Conservation (phyloP, 2,329 filamentous ascomycete genomes). For the Hymenoscyphus occultus region DNA sequence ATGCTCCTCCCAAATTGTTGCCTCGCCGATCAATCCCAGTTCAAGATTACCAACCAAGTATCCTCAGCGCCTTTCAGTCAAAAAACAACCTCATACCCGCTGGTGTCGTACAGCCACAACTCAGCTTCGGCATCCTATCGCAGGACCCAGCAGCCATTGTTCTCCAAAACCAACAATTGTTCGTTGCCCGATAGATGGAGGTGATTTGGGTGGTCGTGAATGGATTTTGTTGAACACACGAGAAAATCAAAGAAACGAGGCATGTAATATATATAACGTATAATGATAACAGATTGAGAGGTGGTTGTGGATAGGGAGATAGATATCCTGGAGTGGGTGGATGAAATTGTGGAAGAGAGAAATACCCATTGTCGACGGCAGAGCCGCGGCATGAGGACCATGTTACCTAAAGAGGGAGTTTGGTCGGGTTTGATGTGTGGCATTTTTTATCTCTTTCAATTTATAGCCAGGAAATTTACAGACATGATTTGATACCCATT, state of each 20-base stretch:
- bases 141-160: slow-evolving; percentile 29
- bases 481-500: slow-evolving; percentile 5
- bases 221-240: background rate
- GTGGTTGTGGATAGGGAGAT: slow-evolving; percentile 5
- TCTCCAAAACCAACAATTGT: slow-evolving; percentile 23
- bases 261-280: slow-evolving; percentile 23
- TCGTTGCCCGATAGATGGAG: slow-evolving; percentile 9
- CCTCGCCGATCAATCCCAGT: too few species aligned
- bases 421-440: background rate
- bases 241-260: background rate
- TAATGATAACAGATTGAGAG: slow-evolving; percentile 18
- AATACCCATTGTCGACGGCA: slow-evolving; percentile 25
- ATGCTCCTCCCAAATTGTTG: too few species aligned
- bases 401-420: slow-evolving; percentile 13
- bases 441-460: background rate
- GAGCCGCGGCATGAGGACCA: slow-evolving; percentile 26
- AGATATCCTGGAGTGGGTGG: slow-evolving; percentile 11
- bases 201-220: background rate
- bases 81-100: slow-evolving; percentile 25
- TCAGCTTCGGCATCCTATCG: slow-evolving; percentile 19
- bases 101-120: slow-evolving; percentile 19
- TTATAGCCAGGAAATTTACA: slow-evolving; percentile 10
- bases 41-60: background rate
- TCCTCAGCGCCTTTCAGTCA: background rate
- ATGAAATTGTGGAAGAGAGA: background rate